Evolutionary conservation across 192 early-diverging fungal species (phyloP), one percentile per base, ranked within the genome.

Genomic region (Lunasporangiospora selenospora): DNA sequence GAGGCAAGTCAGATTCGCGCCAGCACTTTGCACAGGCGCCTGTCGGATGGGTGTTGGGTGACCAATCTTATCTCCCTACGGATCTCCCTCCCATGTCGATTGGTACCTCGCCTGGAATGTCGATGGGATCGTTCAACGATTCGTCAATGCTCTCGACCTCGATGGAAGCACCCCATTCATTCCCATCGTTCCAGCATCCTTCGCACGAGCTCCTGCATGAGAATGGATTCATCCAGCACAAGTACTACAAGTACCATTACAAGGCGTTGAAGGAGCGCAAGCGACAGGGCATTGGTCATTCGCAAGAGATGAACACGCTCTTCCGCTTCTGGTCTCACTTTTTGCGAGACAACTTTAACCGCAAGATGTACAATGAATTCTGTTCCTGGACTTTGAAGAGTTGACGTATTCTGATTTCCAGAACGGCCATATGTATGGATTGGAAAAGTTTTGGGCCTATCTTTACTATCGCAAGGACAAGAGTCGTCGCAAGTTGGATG

Each of bases 401-500:
- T 63, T 92, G 53, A 89, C 90, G 13, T 80, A 87, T 43, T 79
- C 80, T 62, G 95, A 96, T 58, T 77, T 84, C 46, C 80, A 81
- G 33, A 83, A 81, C 54, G 82, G 83, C 50, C 66, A 83, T 59
- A 79, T 93, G 62, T 95, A 96, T 60, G 96, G 96, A 9, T 77
- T 97, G 48, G 95, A 96, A 62, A 96, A 98, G 76, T 93, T 98
- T 76, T 98, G 94, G 94, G 94, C 94, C 6, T 97, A 93, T 64
- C 77, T 96, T 55, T 86, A 83, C 70, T 96, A 93, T 77, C 89
- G 94, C 61, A 93, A 95, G 82, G 89, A 92, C 70, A 92, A 90
- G 73, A 77, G 77, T 31, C 86, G 85, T 47, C 81, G 78, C 59
- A 85, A 87, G 47, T 49, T 89, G 38, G 77, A 77, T 51, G 76